Evolutionary conservation across 2,329 filamentous ascomycete species (phyloP).

Genomic region (Penicillium italicum): DNA sequence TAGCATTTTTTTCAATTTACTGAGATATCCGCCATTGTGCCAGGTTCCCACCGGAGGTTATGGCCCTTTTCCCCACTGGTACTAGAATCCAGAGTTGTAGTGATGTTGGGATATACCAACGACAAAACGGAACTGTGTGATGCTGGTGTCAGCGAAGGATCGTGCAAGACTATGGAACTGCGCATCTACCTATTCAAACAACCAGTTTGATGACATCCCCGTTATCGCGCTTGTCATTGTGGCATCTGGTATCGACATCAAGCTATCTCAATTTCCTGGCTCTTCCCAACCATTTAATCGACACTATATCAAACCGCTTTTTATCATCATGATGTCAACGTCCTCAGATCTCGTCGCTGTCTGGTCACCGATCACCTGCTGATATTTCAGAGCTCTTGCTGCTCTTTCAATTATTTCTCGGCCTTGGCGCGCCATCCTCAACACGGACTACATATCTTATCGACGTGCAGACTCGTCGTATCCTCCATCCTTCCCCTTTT

Average conservation of each 20-base stretch:
- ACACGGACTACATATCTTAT: not conserved
- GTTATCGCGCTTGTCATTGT: not conserved
- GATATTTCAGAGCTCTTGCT: not conserved
- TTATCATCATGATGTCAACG: not conserved
- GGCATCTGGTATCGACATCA: not conserved
- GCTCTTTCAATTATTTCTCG: not conserved
- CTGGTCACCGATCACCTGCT: not conserved
- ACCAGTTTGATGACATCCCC: not conserved
- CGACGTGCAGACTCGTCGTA: no score
- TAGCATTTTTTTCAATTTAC: no score
- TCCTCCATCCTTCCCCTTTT: not conserved
- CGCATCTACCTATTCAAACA: not conserved
- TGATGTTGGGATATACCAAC: not conserved
- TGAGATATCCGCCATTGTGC: no score
- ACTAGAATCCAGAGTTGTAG: not conserved
- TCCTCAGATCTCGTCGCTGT: not conserved
- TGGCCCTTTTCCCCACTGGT: not conserved
- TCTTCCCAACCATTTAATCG: not conserved
- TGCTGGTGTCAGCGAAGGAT: not conserved
- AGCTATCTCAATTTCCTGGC: not conserved
- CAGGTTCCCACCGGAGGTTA: no score
- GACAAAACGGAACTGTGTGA: no score
- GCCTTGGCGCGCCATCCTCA: not conserved
- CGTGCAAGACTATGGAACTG: not conserved
- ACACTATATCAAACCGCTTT: not conserved